Evolutionary conservation across 1,139 yeast genomes (phyloP).

Genomic region (Debaryomycetaceae sp.): DNA sequence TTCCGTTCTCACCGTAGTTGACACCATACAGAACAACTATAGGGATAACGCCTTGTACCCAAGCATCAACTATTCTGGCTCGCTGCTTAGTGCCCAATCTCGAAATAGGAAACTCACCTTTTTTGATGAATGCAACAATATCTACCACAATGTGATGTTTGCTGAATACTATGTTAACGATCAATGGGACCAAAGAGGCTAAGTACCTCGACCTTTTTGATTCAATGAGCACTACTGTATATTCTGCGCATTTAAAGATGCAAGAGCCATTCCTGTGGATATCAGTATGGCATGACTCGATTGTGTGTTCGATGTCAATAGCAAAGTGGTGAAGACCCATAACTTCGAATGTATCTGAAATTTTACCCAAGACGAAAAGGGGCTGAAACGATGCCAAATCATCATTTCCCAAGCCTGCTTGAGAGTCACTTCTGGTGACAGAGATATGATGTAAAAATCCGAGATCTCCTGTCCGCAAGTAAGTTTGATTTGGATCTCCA

Average conservation of each 20-base stretch:
- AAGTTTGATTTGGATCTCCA: constrained; percentile 61
- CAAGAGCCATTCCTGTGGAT: constrained; percentile 61
- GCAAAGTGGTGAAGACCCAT: constrained; percentile 93
- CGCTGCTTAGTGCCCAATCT: constrained; percentile 76
- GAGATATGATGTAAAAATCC: constrained; percentile 83
- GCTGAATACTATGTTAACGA: constrained; percentile 74
- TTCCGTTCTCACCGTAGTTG: constrained; percentile 64
- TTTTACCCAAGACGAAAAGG: constrained; percentile 78
- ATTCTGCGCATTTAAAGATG: constrained; percentile 80
- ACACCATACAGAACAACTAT: constrained; percentile 46
- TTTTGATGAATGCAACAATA: constrained; percentile 73
- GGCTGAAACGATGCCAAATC: constrained; percentile 60
- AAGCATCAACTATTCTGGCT: constrained; percentile 59
- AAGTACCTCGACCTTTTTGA: constrained; percentile 48
- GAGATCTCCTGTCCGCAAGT: constrained; percentile 87
- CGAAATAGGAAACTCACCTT: constrained; percentile 64
- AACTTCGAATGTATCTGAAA: constrained; percentile 86
- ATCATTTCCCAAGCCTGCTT: constrained; percentile 19
- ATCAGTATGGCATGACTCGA: constrained; percentile 62
- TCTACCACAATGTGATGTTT: constrained; percentile 86
- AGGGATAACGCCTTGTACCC: constrained; percentile 50
- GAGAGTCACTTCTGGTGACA: constrained; percentile 32
- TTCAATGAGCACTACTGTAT: constrained; percentile 77
- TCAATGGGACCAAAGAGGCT: constrained; percentile 78
- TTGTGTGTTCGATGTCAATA: constrained; percentile 72